Conservation (phyloP, 176 grass and related monocot species). For the Saccharum spontaneum region DNA sequence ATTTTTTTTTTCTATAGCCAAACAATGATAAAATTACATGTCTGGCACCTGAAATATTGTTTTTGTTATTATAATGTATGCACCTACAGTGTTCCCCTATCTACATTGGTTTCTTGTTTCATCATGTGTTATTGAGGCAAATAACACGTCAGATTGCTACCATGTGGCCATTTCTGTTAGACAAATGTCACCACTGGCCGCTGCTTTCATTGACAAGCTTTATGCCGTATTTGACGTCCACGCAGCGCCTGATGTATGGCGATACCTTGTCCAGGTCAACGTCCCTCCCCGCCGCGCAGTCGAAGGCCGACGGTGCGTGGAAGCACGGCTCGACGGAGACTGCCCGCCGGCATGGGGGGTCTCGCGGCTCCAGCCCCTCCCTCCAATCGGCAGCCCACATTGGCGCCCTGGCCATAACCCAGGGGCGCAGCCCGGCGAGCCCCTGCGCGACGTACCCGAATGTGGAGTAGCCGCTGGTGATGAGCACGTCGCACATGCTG, state of each 20-base stretch:
- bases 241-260: conserved; percentile 53
- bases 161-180: background rate
- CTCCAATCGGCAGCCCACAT: conserved; percentile 25
- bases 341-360: conserved; percentile 29
- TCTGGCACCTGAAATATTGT: too few relatives aligned
- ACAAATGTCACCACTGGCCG: background rate
- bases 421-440: conserved; percentile 45
- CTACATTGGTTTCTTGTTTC: too few relatives aligned
- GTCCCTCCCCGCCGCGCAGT: conserved; percentile 44
- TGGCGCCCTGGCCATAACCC: conserved; percentile 42
- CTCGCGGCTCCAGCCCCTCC: background rate
- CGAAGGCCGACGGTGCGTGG: conserved; percentile 47
- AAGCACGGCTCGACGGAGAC: conserved; percentile 42
- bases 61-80: background rate
- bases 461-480: conserved; percentile 44
- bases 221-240: conserved; percentile 39
- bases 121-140: too few relatives aligned
- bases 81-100: background rate
- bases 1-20: too few relatives aligned
- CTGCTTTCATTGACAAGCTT: conserved; percentile 51
- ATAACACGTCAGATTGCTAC: background rate
- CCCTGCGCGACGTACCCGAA: conserved; percentile 57
- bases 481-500: conserved; percentile 36
- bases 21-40: too few relatives aligned
- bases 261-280: conserved; percentile 24